Conservation (phyloP, 306 rosid genomes). For the Cicer chorassanicum region DNA sequence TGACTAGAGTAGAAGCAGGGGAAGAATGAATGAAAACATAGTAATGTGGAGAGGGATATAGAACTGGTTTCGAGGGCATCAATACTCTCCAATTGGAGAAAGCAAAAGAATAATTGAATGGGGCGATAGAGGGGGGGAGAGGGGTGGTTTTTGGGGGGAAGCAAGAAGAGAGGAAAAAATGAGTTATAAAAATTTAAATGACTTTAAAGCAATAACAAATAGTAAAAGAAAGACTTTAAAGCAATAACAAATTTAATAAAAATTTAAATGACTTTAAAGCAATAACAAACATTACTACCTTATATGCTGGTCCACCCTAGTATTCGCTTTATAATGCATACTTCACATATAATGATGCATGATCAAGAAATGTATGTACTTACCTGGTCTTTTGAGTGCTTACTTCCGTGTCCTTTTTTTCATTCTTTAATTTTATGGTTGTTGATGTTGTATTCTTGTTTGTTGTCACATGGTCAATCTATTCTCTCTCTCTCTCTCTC, state of each 20-base stretch:
- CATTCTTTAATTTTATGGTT: slow-evolving; percentile 1
- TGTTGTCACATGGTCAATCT: not conserved
- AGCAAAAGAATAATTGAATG: slow-evolving; percentile 51
- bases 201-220: not conserved
- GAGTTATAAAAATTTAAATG: not conserved
- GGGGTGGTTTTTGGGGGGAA: not conserved
- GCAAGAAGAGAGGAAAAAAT: not conserved
- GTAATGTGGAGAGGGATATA: slow-evolving; percentile 50
- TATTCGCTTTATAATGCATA: slow-evolving; percentile 25
- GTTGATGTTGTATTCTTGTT: not conserved
- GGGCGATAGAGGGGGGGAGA: not conserved
- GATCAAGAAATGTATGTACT: slow-evolving; percentile 26
- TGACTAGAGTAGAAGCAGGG: slow-evolving; percentile 42
- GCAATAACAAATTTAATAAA: not conserved
- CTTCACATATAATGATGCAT: slow-evolving; percentile 28
- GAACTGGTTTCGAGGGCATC: slow-evolving; percentile 67
- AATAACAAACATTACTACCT: not conserved
- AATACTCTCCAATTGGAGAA: slow-evolving; percentile 59
- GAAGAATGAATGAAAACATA: slow-evolving; percentile 45
- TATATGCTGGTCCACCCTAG: not conserved
- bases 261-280: not conserved
- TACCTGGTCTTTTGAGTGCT: slow-evolving; percentile 12
- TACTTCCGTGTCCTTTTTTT: not conserved
- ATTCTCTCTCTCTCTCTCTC: not conserved
- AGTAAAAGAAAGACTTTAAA: not conserved